Conservation (phyloP, 1,139 yeast genomes). For the Sugiyamaella paludigena region DNA sequence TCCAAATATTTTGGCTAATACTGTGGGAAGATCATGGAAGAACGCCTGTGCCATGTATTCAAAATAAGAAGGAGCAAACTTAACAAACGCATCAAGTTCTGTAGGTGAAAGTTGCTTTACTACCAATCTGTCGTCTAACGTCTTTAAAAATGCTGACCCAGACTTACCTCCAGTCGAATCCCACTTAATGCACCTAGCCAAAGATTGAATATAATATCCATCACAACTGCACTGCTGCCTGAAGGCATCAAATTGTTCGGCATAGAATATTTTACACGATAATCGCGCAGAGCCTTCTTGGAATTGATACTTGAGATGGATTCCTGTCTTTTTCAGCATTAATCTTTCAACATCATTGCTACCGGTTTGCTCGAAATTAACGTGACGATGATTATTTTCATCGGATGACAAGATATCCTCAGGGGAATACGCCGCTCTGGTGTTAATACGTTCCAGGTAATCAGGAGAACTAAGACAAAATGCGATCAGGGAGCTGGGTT, state of each 20-base stretch:
- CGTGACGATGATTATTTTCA: slow-evolving; percentile 16
- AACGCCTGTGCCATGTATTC: slow-evolving; percentile 94
- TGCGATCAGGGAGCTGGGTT: slow-evolving; percentile 92
- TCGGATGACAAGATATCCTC: slow-evolving; percentile 28
- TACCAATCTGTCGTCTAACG: slow-evolving; percentile 84
- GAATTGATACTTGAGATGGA: slow-evolving; percentile 84
- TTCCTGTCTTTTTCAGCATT: slow-evolving; percentile 79
- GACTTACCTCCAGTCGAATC: slow-evolving; percentile 95
- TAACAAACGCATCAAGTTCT: slow-evolving; percentile 90
- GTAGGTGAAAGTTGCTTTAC: slow-evolving; percentile 85
- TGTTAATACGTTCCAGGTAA: slow-evolving; percentile 62
- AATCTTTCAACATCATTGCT: slow-evolving; percentile 51
- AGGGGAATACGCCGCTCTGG: slow-evolving; percentile 19
- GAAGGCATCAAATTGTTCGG: slow-evolving; percentile 95
- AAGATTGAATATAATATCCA: slow-evolving; percentile 76
- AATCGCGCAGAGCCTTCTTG: slow-evolving; percentile 79
- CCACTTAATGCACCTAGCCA: slow-evolving; percentile 93
- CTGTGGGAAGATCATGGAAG: slow-evolving; percentile 92
- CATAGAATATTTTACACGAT: slow-evolving; percentile 90
- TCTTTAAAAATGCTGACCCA: slow-evolving; percentile 90
- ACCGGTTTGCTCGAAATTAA: slow-evolving; percentile 9
- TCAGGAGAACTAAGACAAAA: slow-evolving; percentile 86
- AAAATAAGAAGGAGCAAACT: slow-evolving; percentile 94
- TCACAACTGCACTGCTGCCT: slow-evolving; percentile 79
- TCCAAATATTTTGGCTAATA: slow-evolving; percentile 91